These are phyloP conservation scores for Salix arbutifolia DNA, from an alignment of 345 rosid genomes.

Conservation along the genomic window DNA sequence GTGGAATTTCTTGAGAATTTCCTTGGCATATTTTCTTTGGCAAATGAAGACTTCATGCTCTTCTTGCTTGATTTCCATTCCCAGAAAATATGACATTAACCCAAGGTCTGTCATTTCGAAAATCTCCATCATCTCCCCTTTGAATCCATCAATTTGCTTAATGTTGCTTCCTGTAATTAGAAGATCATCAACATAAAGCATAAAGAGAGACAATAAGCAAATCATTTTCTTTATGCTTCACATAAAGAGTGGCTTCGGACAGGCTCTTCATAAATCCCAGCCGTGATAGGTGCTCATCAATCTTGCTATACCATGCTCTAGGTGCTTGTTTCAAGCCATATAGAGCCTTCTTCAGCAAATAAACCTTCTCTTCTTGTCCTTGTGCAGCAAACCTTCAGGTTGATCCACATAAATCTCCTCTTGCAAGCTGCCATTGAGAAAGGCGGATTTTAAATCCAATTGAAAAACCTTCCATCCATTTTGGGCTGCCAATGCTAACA, in stretches of 20 bases:
- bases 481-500: background rate
- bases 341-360: background rate
- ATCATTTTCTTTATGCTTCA: background rate
- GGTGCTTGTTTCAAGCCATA: background rate
- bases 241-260: background rate
- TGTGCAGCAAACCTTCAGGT: background rate
- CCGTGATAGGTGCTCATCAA: background rate
- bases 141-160: background rate
- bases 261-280: background rate
- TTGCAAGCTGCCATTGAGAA: background rate
- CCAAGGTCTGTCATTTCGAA: background rate
- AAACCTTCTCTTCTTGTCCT: background rate
- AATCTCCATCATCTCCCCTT: background rate
- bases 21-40: background rate
- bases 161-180: background rate
- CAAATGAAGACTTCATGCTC: background rate
- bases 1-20: background rate
- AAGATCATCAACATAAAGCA: background rate
- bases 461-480: too few species aligned
- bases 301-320: background rate
- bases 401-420: background rate
- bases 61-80: background rate
- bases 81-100: background rate
- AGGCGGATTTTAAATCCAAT: too few species aligned
- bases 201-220: background rate